Base-by-base conservation (phyloP, 805 yeast species). In the Diddensiella transvaalensis region DNA sequence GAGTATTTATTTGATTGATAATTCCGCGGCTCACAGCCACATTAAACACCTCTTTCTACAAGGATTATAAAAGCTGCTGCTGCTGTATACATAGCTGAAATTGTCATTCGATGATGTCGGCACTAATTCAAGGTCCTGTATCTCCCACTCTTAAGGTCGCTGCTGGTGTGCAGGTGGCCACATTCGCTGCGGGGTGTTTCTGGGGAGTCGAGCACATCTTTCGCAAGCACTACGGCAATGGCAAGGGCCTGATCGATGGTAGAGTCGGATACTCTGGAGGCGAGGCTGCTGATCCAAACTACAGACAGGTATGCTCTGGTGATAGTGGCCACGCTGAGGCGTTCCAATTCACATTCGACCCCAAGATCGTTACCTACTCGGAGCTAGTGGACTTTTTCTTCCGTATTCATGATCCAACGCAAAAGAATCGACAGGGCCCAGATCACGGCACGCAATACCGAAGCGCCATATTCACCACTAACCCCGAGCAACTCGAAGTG, bases 261-360 rank as follows among this genome's bases (percentile, higher is more conserved):
- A 81, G 79, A 62, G 98, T 91, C 10, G 99, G 99, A 2, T 93
- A 83, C 66, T 86, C 96, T 40, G 95, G 93, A 55, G 98, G 98
- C 8, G 51, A 56, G 18, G 68, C 71, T 1, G 33, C 56, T 0
- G 60, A 67, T 37, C 88, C 90, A 18, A 69, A 79, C 1, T 91
- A 91, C 69, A 74, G 78, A 57, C 69, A 75, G 47, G 96, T 91
- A 2, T 86, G 95, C 65, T 65, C 77, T 3, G 91, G 90, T 23
- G 71, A 73, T n/a, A 88, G 97, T 0, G 76, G 79, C 39, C 80
- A 78, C 48, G 96, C 95, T 3, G 99, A 91, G 65, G 82, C 86
- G 3, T 68, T 91, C 18, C 96, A 91, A 65, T 72, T 91, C 10
- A 74, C 91, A 1, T 93, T 78, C 60, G 90, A 89, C 59, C 96